A percentile compares a stretch with the other conserved stretches of the same genome.
phyloP scores from a whole-genome alignment of 441 rosid genomes.

The Adansonia gregorii region DNA sequence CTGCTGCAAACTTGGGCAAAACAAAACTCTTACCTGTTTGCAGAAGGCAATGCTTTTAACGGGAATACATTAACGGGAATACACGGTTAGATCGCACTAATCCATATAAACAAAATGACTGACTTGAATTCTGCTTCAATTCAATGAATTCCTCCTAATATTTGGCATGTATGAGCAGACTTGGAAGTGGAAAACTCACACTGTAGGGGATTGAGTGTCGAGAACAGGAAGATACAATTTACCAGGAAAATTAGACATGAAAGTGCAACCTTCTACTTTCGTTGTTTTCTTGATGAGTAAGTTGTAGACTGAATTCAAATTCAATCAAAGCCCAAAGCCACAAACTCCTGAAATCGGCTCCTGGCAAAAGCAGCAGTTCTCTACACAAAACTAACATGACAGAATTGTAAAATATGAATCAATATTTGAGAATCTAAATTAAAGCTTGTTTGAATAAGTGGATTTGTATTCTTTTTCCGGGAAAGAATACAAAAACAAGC shows the following conservation, averaged over 20 bases:
- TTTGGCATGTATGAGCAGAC: not conserved
- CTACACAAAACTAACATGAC: not conserved
- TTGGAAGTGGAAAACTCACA: not conserved
- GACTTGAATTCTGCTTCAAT: not conserved
- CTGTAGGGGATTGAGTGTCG: not conserved
- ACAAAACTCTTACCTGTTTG: not conserved
- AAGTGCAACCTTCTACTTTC: not conserved
- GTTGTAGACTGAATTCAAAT: not conserved
- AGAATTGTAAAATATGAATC: not conserved
- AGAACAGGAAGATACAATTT: no score
- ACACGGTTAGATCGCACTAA: not conserved
- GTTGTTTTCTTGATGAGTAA: not conserved
- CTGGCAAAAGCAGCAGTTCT: not conserved
- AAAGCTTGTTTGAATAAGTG: not conserved
- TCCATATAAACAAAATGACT: not conserved
- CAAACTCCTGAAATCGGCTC: not conserved
- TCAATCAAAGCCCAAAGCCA: not conserved
- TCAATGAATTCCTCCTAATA: not conserved
- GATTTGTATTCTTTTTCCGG: not conserved
- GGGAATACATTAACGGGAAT: not conserved
- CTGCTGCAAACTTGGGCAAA: not conserved
- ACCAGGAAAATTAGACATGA: not conserved
- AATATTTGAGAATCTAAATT: not conserved
- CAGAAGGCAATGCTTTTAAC: not conserved
- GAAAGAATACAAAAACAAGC: not conserved